Conservation (phyloP, 805 yeast genomes). For the Kluyveromyces dobzhanskii region DNA sequence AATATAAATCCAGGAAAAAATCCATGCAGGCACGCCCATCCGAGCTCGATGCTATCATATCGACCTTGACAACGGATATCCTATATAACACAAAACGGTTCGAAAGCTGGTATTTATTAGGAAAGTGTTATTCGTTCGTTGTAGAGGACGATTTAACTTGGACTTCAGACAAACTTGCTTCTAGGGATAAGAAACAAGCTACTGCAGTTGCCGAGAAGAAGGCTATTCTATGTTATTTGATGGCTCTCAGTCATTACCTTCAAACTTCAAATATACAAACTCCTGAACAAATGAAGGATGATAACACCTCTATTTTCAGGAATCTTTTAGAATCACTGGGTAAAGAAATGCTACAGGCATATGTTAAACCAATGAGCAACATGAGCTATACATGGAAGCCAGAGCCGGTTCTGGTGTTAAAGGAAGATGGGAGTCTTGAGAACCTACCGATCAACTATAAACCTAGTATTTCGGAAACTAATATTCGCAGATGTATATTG, state of each 20-base stretch:
- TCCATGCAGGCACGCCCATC: conserved; percentile 74
- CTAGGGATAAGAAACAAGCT: conserved; percentile 46
- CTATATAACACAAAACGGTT: conserved; percentile 55
- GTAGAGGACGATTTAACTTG: conserved; percentile 90
- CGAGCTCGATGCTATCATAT: conserved; percentile 68
- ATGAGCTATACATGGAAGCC: conserved; percentile 38
- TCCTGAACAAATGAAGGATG: conserved; percentile 5
- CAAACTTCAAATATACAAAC: conserved; percentile 7
- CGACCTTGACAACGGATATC: conserved; percentile 58
- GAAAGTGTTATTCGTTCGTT: conserved; percentile 65
- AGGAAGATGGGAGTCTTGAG: conserved; percentile 13
- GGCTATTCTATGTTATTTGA: conserved; percentile 62
- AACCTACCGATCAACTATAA: conserved; percentile 7
- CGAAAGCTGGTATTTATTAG: conserved; percentile 83
- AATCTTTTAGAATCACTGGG: conserved; percentile 20
- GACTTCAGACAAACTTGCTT: conserved; percentile 76
- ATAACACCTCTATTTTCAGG: conserved; percentile 13
- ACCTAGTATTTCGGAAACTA: conserved; percentile 20
- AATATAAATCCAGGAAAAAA: conserved; percentile 53
- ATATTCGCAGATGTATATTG: conserved; percentile 24
- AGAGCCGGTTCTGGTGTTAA: conserved; percentile 11
- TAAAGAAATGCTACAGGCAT: conserved; percentile 38
- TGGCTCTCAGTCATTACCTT: conserved; percentile 48
- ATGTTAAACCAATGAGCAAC: conserved; percentile 56
- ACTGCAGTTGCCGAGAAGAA: conserved; percentile 62